These are phyloP conservation scores for Lumnitzera racemosa DNA, from an alignment of 345 rosid species.

Conservation along the genomic window DNA sequence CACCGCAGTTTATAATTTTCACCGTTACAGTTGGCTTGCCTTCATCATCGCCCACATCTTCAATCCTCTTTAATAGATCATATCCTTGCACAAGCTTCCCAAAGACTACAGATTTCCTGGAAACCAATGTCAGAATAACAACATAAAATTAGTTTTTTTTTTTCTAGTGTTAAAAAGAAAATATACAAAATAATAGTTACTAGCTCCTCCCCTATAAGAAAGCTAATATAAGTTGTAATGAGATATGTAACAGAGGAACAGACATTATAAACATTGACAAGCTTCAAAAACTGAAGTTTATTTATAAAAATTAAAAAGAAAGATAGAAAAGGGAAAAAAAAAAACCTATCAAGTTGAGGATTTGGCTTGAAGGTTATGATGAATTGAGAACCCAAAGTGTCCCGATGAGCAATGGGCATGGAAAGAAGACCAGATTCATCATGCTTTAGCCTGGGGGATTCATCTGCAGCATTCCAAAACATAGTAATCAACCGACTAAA, in stretches of 20 bases:
- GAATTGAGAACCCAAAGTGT: slow-evolving; percentile 81
- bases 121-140: not conserved
- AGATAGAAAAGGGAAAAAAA: not conserved
- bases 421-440: slow-evolving; percentile 77
- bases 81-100: slow-evolving; percentile 89
- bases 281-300: not conserved
- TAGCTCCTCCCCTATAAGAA: not conserved
- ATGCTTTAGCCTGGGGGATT: slow-evolving; percentile 74
- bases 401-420: slow-evolving; percentile 76
- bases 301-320: no score
- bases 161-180: no score
- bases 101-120: slow-evolving; percentile 65
- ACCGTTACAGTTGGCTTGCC: slow-evolving; percentile 81
- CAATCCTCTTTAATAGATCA: slow-evolving; percentile 74
- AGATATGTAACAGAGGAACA: not conserved
- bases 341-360: slow-evolving; percentile 77
- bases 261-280: slow-evolving; percentile 1
- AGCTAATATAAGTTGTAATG: not conserved
- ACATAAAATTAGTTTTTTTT: not conserved
- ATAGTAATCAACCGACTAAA: not conserved
- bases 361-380: slow-evolving; percentile 68
- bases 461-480: slow-evolving; percentile 50
- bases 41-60: slow-evolving; percentile 72
- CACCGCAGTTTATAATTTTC: slow-evolving; percentile 87
- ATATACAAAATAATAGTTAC: no score